These are phyloP conservation scores for Golubevia sp. DNA, from an alignment of 1,284 basidiomycete species.

Conservation along the genomic window DNA sequence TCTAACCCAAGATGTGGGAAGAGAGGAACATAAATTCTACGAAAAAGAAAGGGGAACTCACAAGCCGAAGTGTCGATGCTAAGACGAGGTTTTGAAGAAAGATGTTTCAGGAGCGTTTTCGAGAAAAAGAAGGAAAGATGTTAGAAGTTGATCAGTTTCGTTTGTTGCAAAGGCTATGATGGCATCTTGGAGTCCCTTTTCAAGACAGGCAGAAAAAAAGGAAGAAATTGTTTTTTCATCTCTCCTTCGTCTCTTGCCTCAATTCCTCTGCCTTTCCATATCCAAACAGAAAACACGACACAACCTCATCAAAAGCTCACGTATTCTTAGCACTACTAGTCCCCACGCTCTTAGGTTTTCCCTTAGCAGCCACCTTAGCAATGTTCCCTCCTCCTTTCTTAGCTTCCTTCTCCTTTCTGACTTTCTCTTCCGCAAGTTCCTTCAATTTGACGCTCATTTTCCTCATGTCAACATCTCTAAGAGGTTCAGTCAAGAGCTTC, in stretches of 20 bases:
- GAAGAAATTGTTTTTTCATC: too few relatives aligned
- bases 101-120: neutral
- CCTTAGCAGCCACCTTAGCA: constrained; percentile 16
- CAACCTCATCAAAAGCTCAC: too few relatives aligned
- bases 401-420: constrained; percentile 47
- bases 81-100: too few relatives aligned
- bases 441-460: constrained; percentile 40
- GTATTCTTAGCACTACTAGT: constrained; percentile 49
- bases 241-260: too few relatives aligned
- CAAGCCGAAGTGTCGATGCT: constrained; percentile 46
- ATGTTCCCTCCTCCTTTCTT: constrained; percentile 43
- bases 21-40: neutral
- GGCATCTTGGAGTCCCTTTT: too few relatives aligned
- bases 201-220: too few relatives aligned
- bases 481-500: constrained; percentile 20
- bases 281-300: too few relatives aligned
- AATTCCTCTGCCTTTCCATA: too few relatives aligned
- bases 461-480: constrained; percentile 53
- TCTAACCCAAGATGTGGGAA: neutral
- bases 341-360: constrained; percentile 51
- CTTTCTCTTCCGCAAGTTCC: constrained; percentile 50
- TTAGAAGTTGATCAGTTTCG: neutral
- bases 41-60: too few relatives aligned
- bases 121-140: neutral
- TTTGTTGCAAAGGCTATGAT: neutral